phyloP scores from a whole-genome alignment of 2,329 filamentous ascomycete genomes.

The Ophiobolus disseminans region DNA sequence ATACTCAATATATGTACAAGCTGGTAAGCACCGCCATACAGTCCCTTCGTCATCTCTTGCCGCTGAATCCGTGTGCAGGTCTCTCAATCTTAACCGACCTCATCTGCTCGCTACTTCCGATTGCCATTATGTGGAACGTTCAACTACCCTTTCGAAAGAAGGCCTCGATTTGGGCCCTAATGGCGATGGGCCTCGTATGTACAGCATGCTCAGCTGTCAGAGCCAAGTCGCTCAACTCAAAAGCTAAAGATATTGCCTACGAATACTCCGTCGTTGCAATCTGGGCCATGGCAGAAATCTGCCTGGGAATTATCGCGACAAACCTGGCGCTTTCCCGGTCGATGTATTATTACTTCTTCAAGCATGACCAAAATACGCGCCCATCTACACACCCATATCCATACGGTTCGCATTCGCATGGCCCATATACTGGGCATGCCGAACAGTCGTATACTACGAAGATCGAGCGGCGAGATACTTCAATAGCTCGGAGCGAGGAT shows the following conservation, averaged over 20 bases:
- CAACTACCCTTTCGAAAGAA: conserved; percentile 4
- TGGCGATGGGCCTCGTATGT: conserved; percentile 6
- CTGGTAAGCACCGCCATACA: conserved; percentile 6
- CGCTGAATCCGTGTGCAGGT: neutral
- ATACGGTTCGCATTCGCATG: neutral
- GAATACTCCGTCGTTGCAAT: conserved; percentile 9
- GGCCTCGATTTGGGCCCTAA: conserved; percentile 3
- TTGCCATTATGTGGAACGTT: conserved; percentile 4
- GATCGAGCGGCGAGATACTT: neutral
- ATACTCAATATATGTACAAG: conserved; percentile 10
- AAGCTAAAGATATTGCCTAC: neutral
- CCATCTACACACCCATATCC: neutral
- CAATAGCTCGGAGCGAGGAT: neutral
- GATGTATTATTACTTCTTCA: neutral
- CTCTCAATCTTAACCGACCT: conserved; percentile 3
- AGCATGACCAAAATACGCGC: neutral
- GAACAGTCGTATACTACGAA: neutral
- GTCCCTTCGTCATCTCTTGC: neutral
- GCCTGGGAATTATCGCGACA: conserved; percentile 8
- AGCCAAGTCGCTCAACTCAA: conserved; percentile 4
- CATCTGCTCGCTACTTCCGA: conserved; percentile 1
- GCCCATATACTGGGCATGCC: neutral
- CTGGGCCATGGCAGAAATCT: conserved; percentile 10
- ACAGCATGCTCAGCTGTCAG: conserved; percentile 5
- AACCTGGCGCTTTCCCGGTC: conserved; percentile 3